Percentiles rank a stretch among this genome's conserved stretches.
phyloP scores from a whole-genome alignment of 2,329 filamentous ascomycete species.

The Aspergillus persii region DNA sequence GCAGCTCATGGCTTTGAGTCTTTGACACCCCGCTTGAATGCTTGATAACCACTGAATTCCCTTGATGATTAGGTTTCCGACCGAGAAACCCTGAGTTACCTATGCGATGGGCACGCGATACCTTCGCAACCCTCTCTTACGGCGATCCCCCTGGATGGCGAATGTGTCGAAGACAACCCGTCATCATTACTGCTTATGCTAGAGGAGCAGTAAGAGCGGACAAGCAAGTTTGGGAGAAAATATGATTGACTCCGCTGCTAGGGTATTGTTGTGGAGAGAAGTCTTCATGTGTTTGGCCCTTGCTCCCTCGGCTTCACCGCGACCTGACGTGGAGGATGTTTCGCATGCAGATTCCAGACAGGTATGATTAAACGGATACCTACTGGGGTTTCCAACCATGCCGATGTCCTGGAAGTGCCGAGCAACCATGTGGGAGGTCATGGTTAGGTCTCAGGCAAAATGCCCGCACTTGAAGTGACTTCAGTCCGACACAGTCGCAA shows the following conservation, averaged over 20 bases:
- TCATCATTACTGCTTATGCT: too few species aligned
- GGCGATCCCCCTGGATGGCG: too few species aligned
- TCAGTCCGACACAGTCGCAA: not conserved
- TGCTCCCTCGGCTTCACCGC: not conserved
- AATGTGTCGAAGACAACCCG: too few species aligned
- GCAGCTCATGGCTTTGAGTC: not conserved
- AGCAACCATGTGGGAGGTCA: not conserved
- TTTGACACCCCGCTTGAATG: too few species aligned
- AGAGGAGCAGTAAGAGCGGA: not conserved
- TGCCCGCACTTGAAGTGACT: not conserved
- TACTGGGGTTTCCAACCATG: not conserved
- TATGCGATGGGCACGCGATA: too few species aligned
- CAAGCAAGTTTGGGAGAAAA: not conserved
- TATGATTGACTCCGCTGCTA: not conserved
- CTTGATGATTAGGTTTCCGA: too few species aligned
- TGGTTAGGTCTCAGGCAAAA: not conserved
- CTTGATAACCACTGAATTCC: too few species aligned
- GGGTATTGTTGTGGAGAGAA: not conserved
- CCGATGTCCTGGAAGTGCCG: not conserved
- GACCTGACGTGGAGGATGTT: not conserved
- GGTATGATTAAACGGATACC: too few species aligned
- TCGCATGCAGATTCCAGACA: too few species aligned
- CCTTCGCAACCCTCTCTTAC: too few species aligned
- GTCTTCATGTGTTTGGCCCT: not conserved
- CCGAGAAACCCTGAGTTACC: too few species aligned